Percentiles rank a stretch among this genome's conserved stretches.
These are phyloP conservation scores for Ambrosiella cleistominuta DNA, from an alignment of 2,329 filamentous ascomycete species.

Conservation along the genomic window DNA sequence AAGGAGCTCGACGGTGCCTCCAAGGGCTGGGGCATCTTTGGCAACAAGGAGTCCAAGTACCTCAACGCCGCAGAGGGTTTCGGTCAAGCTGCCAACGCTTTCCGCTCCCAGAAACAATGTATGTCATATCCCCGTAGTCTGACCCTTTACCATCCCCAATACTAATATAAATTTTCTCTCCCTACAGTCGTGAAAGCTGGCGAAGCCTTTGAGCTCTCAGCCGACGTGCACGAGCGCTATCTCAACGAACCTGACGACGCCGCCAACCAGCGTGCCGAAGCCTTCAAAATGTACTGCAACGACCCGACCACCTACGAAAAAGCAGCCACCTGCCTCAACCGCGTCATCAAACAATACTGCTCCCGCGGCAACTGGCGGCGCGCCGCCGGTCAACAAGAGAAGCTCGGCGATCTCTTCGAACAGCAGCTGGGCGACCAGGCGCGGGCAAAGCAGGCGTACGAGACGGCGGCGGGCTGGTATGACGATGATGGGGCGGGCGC, in stretches of 20 bases:
- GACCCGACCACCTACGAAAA: constrained; percentile 45
- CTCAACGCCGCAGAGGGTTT: constrained; percentile 79
- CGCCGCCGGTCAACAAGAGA: constrained; percentile 80
- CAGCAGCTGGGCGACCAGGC: constrained; percentile 61
- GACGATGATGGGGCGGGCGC: constrained; percentile 42
- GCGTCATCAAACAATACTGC: constrained; percentile 73
- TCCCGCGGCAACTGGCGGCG: constrained; percentile 78
- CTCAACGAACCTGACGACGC: constrained; percentile 87
- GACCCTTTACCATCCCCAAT: not conserved
- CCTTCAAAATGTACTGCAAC: constrained; percentile 87
- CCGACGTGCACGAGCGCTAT: constrained; percentile 59
- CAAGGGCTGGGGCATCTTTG: constrained; percentile 78
- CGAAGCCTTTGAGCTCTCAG: constrained; percentile 69
- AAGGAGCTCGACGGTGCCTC: constrained; percentile 59
- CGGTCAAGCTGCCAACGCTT: constrained; percentile 77
- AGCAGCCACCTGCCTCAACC: constrained; percentile 61
- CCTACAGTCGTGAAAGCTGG: constrained; percentile 63
- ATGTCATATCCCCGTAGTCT: constrained; percentile 17
- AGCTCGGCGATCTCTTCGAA: constrained; percentile 73
- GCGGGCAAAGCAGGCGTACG: constrained; percentile 65
- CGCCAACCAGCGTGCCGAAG: constrained; percentile 72
- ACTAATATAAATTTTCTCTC: constrained; percentile 1
- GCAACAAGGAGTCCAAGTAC: constrained; percentile 72
- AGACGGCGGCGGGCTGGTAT: constrained; percentile 76
- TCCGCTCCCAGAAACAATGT: constrained; percentile 75